Conservation (phyloP, 371 early-diverging fungal genomes). For the Actinomucor elegans region DNA sequence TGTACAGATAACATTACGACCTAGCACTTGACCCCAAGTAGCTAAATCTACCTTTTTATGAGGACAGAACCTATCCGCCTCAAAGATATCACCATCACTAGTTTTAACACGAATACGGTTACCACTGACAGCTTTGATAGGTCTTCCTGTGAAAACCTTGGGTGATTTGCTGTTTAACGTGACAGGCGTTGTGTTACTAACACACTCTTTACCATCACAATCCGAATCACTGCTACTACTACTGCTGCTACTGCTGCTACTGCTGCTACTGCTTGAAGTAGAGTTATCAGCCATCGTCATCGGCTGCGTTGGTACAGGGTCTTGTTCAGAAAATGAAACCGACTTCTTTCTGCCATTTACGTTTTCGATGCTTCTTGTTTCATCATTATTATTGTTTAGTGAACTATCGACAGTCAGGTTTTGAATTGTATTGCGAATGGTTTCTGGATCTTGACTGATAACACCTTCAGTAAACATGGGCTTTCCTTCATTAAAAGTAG, state of each 20-base stretch:
- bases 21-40: conserved; percentile 64
- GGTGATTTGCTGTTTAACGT: background rate
- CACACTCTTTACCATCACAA: conserved; percentile 8
- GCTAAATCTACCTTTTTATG: conserved; percentile 67
- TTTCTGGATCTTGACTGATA: conserved; percentile 24
- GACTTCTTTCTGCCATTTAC: conserved; percentile 15
- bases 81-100: conserved; percentile 53
- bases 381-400: too few relatives aligned
- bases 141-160: conserved; percentile 31
- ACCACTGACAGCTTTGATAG: conserved; percentile 41
- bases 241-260: conserved; percentile 23
- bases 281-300: background rate
- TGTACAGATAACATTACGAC: conserved; percentile 58
- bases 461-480: conserved; percentile 6
- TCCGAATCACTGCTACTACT: conserved; percentile 26
- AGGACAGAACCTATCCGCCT: conserved; percentile 70
- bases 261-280: conserved; percentile 9
- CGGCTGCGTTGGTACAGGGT: background rate
- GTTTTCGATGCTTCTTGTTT: background rate
- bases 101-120: conserved; percentile 61
- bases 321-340: conserved; percentile 27
- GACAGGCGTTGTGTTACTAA: background rate
- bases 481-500: conserved; percentile 9
- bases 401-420: conserved; percentile 28
- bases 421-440: conserved; percentile 34